These are phyloP conservation scores for Collybiopsis luxurians DNA, from an alignment of 768 basidiomycete genomes.

Conservation along the genomic window DNA sequence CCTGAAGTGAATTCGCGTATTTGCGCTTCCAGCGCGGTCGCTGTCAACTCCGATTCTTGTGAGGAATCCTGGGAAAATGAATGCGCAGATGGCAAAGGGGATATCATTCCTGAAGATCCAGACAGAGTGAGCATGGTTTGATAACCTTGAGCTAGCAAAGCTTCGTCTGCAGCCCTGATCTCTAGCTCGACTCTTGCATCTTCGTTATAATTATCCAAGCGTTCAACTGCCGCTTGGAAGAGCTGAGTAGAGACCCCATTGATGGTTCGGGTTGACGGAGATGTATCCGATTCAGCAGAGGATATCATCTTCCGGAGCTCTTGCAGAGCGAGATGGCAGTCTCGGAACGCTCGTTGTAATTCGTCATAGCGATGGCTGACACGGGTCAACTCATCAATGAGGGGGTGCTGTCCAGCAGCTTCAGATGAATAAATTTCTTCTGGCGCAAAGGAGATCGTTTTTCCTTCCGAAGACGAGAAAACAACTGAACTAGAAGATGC, in stretches of 20 bases:
- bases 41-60: slow-evolving; percentile 15
- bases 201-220: slow-evolving; percentile 73
- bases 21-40: slow-evolving; percentile 42
- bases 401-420: slow-evolving; percentile 21
- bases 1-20: slow-evolving; percentile 59
- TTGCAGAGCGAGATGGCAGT: slow-evolving; percentile 67
- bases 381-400: slow-evolving; percentile 43
- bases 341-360: slow-evolving; percentile 61
- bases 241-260: slow-evolving; percentile 27
- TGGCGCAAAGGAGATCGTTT: background rate
- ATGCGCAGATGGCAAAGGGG: background rate
- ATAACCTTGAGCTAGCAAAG: slow-evolving; percentile 61
- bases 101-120: slow-evolving; percentile 29
- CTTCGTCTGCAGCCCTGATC: slow-evolving; percentile 73
- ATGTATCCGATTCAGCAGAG: slow-evolving; percentile 11
- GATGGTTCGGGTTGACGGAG: slow-evolving; percentile 8
- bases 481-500: too few relatives aligned
- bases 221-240: slow-evolving; percentile 50
- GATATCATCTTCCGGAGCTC: slow-evolving; percentile 43
- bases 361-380: slow-evolving; percentile 56
- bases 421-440: background rate
- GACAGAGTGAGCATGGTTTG: slow-evolving; percentile 63
- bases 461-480: too few relatives aligned
- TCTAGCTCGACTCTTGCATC: slow-evolving; percentile 83
- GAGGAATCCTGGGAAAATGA: slow-evolving; percentile 1